Base-by-base conservation (phyloP, 2,329 filamentous ascomycete species). In the Mycosphaerelloides madeirae region DNA sequence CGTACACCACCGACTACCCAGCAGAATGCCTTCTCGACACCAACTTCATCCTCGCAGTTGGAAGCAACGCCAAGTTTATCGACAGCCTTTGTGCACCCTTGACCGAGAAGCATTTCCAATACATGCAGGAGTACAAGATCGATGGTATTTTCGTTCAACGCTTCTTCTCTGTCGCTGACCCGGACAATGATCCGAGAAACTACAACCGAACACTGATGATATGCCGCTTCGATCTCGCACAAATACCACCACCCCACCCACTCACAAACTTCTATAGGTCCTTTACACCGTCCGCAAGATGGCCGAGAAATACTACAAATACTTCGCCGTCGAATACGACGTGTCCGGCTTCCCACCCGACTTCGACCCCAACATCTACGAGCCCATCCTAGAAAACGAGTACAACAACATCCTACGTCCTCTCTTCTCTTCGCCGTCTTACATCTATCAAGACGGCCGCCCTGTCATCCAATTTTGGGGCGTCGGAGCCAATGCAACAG, bases 291-390 rank as follows among this genome's bases (percentile, higher is more conserved):
- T 35, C 14, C 12, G 13, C 3, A 15, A 35, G 14, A 35, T 35
- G 32, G 32, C 32, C 9, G 32, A 35, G 32, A 35, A 35, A 13
- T 35, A 35, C 32, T 12, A 18, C 12, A 35, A 35, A 13, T 35
- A 35, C 32, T 35, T 35, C 13, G 32, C 32, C 15, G 32, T 35
- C 8, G 32, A 35, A 18, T 35, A 35, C 32, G 32, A 35, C 20
- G 15, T 35, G 15, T 18, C 15, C 32, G 32, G 32, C 32, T 18
- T 18, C 15, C 18, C 32, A 6, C 15, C 9, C 12, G 32, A 8
- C 8, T 35, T 15, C 15, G 32, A 18, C 9, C 32, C 32, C 11
- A 18, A 35, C 13, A 15, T 18, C 11, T 35, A 35, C 14, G 15
- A 18, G 5, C 18, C 15, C 15, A 35, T 35, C 32, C 20, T 35